phyloP scores from a whole-genome alignment of 1,139 yeast genomes.

The Yamadazyma dushanensis region DNA sequence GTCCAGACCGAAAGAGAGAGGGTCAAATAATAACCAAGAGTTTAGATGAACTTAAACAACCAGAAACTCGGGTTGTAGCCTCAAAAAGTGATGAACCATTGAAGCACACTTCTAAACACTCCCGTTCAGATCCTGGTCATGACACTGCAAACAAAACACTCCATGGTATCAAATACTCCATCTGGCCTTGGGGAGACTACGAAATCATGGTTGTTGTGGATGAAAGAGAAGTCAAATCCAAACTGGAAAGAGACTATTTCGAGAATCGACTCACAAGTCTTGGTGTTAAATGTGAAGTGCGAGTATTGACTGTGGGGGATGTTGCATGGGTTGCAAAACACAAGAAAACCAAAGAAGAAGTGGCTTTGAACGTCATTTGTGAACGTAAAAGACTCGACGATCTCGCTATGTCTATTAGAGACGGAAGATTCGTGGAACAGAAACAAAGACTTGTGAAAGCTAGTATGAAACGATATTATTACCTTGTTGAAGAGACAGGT shows the following conservation, averaged over 20 bases:
- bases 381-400: conserved; percentile 92
- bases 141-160: conserved; percentile 24
- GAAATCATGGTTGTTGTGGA: conserved; percentile 69
- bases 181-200: conserved; percentile 46
- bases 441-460: conserved; percentile 71
- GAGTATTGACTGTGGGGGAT: conserved; percentile 80
- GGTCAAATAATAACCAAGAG: not conserved
- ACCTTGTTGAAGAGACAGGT: conserved; percentile 73
- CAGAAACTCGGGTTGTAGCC: too few species aligned
- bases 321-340: conserved; percentile 84
- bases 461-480: conserved; percentile 66
- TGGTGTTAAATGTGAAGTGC: conserved; percentile 54
- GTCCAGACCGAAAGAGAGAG: not conserved
- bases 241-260: conserved; percentile 64
- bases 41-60: too few species aligned
- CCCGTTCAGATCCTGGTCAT: too few species aligned
- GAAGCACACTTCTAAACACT: too few species aligned
- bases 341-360: conserved; percentile 55
- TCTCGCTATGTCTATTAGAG: conserved; percentile 75
- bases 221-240: conserved; percentile 73
- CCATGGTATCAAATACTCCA: conserved; percentile 30
- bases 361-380: conserved; percentile 73
- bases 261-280: conserved; percentile 49
- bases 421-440: conserved; percentile 87
- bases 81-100: not conserved